These are phyloP conservation scores for Cicer yamashitae DNA, from an alignment of 306 rosid genomes.

Conservation along the genomic window DNA sequence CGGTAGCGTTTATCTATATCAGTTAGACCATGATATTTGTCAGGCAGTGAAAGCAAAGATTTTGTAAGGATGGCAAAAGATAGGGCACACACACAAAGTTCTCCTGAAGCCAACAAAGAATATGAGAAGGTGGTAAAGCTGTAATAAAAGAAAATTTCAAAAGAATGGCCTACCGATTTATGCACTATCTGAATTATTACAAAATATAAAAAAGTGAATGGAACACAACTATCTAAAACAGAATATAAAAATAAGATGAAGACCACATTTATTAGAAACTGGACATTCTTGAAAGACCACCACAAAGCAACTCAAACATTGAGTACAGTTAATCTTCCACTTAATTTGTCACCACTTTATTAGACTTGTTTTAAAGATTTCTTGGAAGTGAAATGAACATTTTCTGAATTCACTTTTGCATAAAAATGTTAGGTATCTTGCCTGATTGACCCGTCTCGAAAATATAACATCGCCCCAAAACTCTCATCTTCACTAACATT, in stretches of 20 bases:
- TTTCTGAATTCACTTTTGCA: background rate
- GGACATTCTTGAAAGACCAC: background rate
- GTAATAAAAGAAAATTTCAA: background rate
- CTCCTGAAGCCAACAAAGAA: slow-evolving; percentile 63
- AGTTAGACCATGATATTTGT: slow-evolving; percentile 93
- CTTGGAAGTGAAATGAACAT: slow-evolving; percentile 2
- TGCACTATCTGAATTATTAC: background rate
- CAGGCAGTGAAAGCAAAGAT: slow-evolving; percentile 95
- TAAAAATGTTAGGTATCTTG: background rate
- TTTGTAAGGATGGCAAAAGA: slow-evolving; percentile 86
- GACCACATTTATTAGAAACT: background rate
- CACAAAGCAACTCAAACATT: background rate
- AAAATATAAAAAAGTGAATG: background rate
- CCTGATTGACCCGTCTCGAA: background rate
- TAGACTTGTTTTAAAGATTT: background rate
- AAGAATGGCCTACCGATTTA: background rate
- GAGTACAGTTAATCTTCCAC: background rate
- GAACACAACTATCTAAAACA: background rate
- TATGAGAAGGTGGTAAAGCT: slow-evolving; percentile 10
- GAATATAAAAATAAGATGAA: slow-evolving; percentile 7
- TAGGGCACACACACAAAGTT: slow-evolving; percentile 78
- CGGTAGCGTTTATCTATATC: slow-evolving; percentile 95
- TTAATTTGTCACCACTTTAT: slow-evolving; percentile 5
- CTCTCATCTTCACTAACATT: slow-evolving; percentile 2
- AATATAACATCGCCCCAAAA: background rate